Conservation (phyloP, 2,329 filamentous ascomycete genomes). For the Pseudogymnoascus sp. region DNA sequence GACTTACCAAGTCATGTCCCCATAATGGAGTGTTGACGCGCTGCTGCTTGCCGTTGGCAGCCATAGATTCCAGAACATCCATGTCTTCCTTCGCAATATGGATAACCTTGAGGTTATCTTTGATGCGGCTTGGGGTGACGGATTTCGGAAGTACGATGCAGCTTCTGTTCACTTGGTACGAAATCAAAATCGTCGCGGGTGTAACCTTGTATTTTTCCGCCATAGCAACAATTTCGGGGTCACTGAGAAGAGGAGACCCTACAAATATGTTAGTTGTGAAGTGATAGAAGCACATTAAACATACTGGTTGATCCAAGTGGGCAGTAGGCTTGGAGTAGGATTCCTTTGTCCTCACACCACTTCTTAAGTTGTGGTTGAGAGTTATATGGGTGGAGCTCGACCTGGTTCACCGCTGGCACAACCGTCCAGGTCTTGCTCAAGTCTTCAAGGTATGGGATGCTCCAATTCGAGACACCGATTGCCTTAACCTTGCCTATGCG, state of each 20-base stretch:
- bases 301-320: slow-evolving; percentile 39
- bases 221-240: slow-evolving; percentile 22
- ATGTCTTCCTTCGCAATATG: slow-evolving; percentile 18
- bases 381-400: slow-evolving; percentile 59
- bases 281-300: not conserved
- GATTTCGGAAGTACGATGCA: slow-evolving; percentile 46
- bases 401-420: slow-evolving; percentile 54
- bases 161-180: slow-evolving; percentile 43
- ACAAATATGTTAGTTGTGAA: not conserved
- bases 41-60: slow-evolving; percentile 26
- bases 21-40: slow-evolving; percentile 29
- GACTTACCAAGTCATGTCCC: slow-evolving; percentile 24
- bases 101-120: slow-evolving; percentile 29
- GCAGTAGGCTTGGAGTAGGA: slow-evolving; percentile 54
- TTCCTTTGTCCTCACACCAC: slow-evolving; percentile 39
- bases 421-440: slow-evolving; percentile 29
- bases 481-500: slow-evolving; percentile 25
- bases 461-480: slow-evolving; percentile 31
- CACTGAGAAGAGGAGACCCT: slow-evolving; percentile 11
- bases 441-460: slow-evolving; percentile 22
- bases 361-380: slow-evolving; percentile 48
- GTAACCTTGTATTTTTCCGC: slow-evolving; percentile 42
- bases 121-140: slow-evolving; percentile 42
- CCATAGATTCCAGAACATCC: slow-evolving; percentile 23
- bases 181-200: slow-evolving; percentile 42